Evolutionary conservation across 2,329 filamentous ascomycete species (phyloP).

Genomic region (Aspergillus fumigatus): DNA sequence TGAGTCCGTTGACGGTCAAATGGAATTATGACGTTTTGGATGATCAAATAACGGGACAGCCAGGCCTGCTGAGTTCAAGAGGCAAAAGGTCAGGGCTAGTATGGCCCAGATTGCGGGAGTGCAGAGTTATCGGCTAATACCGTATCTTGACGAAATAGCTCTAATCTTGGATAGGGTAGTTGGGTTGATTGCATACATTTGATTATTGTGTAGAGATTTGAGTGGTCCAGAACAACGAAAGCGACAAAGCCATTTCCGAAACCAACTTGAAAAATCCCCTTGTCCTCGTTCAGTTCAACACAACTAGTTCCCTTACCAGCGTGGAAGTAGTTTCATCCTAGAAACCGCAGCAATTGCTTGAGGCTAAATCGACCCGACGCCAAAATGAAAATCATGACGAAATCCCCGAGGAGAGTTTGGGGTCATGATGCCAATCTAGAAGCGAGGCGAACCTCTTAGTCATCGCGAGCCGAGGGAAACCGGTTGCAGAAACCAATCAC

Average conservation of each 20-base stretch:
- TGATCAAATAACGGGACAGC: background rate
- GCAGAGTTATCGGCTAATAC: background rate
- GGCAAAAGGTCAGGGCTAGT: background rate
- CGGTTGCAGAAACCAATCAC: conserved; percentile 24
- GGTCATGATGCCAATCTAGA: background rate
- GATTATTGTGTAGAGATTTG: background rate
- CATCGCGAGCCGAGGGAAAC: conserved; percentile 16
- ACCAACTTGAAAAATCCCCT: background rate
- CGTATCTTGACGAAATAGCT: background rate
- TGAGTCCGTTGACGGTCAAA: background rate
- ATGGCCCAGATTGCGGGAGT: background rate
- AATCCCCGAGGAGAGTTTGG: background rate
- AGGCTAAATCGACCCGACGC: background rate
- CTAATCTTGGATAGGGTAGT: no score
- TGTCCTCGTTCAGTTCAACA: background rate
- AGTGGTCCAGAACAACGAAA: background rate
- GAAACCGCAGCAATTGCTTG: background rate
- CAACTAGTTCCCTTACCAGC: background rate
- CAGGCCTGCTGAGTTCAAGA: background rate
- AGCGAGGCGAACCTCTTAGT: conserved; percentile 6
- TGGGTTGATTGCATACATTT: background rate
- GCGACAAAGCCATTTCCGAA: background rate
- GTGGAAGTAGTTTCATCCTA: no score
- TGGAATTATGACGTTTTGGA: background rate
- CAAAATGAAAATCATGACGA: background rate